Evolutionary conservation across 2,329 filamentous ascomycete genomes (phyloP), one percentile per base, ranked within the genome.

Genomic region (Colletotrichum sublineola): DNA sequence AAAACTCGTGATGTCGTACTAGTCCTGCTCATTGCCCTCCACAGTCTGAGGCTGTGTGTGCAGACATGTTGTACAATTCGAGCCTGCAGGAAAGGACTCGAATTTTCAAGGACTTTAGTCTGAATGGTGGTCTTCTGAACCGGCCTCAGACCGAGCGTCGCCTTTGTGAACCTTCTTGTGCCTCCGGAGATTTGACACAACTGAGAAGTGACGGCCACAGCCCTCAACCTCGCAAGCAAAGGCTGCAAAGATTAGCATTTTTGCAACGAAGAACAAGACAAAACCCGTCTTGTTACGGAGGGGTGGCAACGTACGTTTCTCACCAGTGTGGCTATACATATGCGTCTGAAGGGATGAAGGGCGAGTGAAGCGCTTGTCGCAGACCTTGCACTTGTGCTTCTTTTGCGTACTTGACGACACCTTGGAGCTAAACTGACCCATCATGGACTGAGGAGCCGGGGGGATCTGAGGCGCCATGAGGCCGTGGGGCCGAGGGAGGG

Each of bases 341-440:
- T 98, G 96, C 42, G 96, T 98, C 81, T 98, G 96, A 50, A 98
- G 83, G 18, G 96, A 98, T 80, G 95, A 97, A 1, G 96, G 96
- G 67, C 96, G 90, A 2, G 96, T 98, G 82, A 98, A 98, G 55
- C 96, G 91, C 88, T 98, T 98, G 83, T 98, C 96, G 86, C 96
- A 98, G 73, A 98, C 94, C 85, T 97, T 98, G 89, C 96, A 98
- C 87, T 98, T 98, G 86, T 98, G 96, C 88, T 98, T 98, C 91
- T 98, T 98, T 81, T 98, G 95, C 12, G 96, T 96, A 84, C 94
- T 97, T 24, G 94, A 95, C 0, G 95, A 95, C 64, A 98, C 92
- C 84, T 98, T 98, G 75, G 96, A 98, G 84, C 94, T 98, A 85
- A 98, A 98, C 78, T 97, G 95, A 64, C 94, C 91, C 96, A 99